Evolutionary conservation across 768 basidiomycete species (phyloP).

Genomic region (Rhodotorula toruloides): DNA sequence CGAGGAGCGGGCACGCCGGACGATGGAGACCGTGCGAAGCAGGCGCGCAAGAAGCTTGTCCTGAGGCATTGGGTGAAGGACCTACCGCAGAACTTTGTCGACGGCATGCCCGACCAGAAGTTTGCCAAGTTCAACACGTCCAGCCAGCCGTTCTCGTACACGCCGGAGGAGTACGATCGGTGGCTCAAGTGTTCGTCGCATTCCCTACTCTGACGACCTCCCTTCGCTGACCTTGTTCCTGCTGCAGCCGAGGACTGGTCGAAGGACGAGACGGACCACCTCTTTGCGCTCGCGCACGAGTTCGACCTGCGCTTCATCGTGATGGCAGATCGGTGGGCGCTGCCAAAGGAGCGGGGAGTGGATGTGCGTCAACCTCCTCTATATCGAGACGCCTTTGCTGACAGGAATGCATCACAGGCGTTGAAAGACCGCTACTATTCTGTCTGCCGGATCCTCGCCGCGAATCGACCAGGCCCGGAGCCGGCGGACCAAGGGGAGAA

Average conservation of each 20-base stretch:
- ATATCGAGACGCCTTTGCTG: too few relatives aligned
- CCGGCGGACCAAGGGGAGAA: conserved; percentile 7
- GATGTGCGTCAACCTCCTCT: conserved; percentile 13
- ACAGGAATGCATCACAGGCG: neutral
- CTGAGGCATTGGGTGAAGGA: conserved; percentile 77
- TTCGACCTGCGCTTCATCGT: conserved; percentile 88
- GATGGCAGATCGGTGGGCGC: conserved; percentile 83
- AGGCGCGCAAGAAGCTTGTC: conserved; percentile 62
- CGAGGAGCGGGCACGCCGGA: conserved; percentile 49
- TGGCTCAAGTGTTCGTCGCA: conserved; percentile 61
- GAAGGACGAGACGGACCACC: conserved; percentile 86
- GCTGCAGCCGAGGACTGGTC: conserved; percentile 73
- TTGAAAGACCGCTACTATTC: conserved; percentile 85
- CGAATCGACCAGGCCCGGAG: conserved; percentile 47
- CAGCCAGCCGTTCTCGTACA: conserved; percentile 64
- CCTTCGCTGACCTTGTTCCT: neutral
- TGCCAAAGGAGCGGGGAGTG: conserved; percentile 52
- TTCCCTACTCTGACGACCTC: neutral
- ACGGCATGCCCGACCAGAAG: conserved; percentile 51
- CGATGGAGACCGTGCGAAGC: conserved; percentile 59
- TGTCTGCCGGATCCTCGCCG: conserved; percentile 78
- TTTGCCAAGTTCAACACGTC: conserved; percentile 76
- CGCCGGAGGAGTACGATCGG: conserved; percentile 79
- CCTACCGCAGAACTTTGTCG: conserved; percentile 16
- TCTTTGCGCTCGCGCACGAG: conserved; percentile 70